phyloP scores from a whole-genome alignment of 306 rosid species.

The Mucuna pruriens region DNA sequence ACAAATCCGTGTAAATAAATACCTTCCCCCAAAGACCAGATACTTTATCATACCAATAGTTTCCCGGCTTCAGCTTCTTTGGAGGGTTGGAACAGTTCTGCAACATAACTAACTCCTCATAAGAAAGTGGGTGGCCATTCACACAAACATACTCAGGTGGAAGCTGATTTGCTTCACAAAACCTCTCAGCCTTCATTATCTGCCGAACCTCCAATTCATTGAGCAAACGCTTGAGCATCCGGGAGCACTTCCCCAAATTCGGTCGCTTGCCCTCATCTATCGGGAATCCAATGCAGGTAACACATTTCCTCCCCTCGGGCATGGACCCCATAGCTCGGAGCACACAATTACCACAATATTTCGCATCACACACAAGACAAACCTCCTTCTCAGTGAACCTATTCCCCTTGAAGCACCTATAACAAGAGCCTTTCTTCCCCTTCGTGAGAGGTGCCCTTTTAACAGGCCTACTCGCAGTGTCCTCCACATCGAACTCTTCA shows the following conservation, averaged over 20 bases:
- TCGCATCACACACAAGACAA: slow-evolving; percentile 94
- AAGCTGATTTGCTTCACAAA: slow-evolving; percentile 90
- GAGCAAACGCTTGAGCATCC: slow-evolving; percentile 91
- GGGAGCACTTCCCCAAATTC: slow-evolving; percentile 87
- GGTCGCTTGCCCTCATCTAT: slow-evolving; percentile 80
- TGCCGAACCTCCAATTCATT: slow-evolving; percentile 92
- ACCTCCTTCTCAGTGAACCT: slow-evolving; percentile 96
- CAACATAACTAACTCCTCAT: slow-evolving; percentile 73
- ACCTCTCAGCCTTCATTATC: slow-evolving; percentile 88
- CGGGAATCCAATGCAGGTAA: slow-evolving; percentile 79
- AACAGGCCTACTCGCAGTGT: slow-evolving; percentile 52
- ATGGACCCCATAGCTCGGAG: slow-evolving; percentile 99
- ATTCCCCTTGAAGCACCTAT: slow-evolving; percentile 87
- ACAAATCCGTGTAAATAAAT: slow-evolving; percentile 16
- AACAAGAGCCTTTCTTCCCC: slow-evolving; percentile 92
- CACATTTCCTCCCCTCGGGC: slow-evolving; percentile 99
- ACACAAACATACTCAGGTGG: slow-evolving; percentile 85
- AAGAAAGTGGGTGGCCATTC: slow-evolving; percentile 82
- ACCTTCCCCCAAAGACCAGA: slow-evolving; percentile 99
- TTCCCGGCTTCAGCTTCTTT: slow-evolving; percentile 94
- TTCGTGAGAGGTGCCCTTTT: slow-evolving; percentile 68
- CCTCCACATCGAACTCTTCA: slow-evolving; percentile 64
- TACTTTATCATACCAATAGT: slow-evolving; percentile 98
- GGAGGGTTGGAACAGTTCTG: slow-evolving; percentile 87
- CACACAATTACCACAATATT: slow-evolving; percentile 91